Percentiles rank a stretch among this genome's conserved stretches.
These are phyloP conservation scores for Cladosporium sp. DNA, from an alignment of 2,329 filamentous ascomycete genomes.

Conservation along the genomic window DNA sequence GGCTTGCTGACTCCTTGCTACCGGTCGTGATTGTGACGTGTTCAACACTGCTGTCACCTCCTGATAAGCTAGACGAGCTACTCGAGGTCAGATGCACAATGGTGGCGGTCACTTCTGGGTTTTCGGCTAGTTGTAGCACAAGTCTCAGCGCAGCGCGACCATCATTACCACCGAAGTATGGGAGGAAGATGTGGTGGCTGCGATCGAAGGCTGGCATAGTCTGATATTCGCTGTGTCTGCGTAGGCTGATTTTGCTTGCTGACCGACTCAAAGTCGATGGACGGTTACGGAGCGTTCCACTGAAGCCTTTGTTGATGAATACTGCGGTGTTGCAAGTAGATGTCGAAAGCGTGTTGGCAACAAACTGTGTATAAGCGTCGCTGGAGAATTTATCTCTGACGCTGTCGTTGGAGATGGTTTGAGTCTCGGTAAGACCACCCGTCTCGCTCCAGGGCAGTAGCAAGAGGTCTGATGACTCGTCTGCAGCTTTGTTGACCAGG, in stretches of 20 bases:
- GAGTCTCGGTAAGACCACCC: slow-evolving; percentile 67
- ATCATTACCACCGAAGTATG: slow-evolving; percentile 80
- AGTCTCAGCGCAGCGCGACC: slow-evolving; percentile 76
- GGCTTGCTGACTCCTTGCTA: neutral
- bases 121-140: slow-evolving; percentile 78
- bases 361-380: slow-evolving; percentile 66
- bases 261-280: slow-evolving; percentile 43
- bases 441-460: slow-evolving; percentile 88
- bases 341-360: slow-evolving; percentile 61
- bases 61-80: neutral
- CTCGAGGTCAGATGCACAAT: slow-evolving; percentile 55
- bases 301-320: slow-evolving; percentile 71
- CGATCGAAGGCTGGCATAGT: slow-evolving; percentile 59
- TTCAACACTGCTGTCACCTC: neutral
- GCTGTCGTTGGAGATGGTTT: slow-evolving; percentile 46
- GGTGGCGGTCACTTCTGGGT: slow-evolving; percentile 72
- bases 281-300: slow-evolving; percentile 38
- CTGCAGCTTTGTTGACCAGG: slow-evolving; percentile 58
- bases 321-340: slow-evolving; percentile 68
- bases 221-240: slow-evolving; percentile 53
- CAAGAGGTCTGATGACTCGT: slow-evolving; percentile 60
- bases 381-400: slow-evolving; percentile 58
- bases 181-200: slow-evolving; percentile 78
- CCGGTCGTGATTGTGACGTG: slow-evolving; percentile 9
- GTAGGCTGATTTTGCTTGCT: slow-evolving; percentile 56